These are phyloP conservation scores for Cladosporium sp. DNA, from an alignment of 2,329 filamentous ascomycete species.

Conservation along the genomic window DNA sequence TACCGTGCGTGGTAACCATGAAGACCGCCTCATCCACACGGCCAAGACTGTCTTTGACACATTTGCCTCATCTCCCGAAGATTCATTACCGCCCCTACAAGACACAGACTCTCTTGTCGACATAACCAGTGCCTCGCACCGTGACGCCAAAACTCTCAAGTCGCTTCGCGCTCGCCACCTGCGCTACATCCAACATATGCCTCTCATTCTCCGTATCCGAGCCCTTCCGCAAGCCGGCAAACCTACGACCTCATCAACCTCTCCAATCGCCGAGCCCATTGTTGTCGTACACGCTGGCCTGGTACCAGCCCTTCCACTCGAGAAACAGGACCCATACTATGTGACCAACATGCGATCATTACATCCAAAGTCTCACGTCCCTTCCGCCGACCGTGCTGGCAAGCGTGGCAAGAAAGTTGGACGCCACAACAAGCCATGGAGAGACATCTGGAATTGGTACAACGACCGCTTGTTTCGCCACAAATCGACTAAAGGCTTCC, in stretches of 20 bases:
- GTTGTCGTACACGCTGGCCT: slow-evolving; percentile 84
- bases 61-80: slow-evolving; percentile 3
- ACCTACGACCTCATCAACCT: slow-evolving; percentile 35
- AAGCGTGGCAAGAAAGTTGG: slow-evolving; percentile 26
- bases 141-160: slow-evolving; percentile 31
- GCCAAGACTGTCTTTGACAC: slow-evolving; percentile 24
- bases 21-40: slow-evolving; percentile 74
- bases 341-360: slow-evolving; percentile 93
- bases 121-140: slow-evolving; percentile 20
- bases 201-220: slow-evolving; percentile 39
- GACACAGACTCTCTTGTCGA: slow-evolving; percentile 13
- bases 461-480: slow-evolving; percentile 31
- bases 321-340: slow-evolving; percentile 72
- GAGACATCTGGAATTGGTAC: slow-evolving; percentile 37
- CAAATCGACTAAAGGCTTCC: slow-evolving; percentile 14
- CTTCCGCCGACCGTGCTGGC: slow-evolving; percentile 43
- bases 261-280: slow-evolving; percentile 63
- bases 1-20: slow-evolving; percentile 88
- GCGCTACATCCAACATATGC: slow-evolving; percentile 36
- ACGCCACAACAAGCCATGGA: slow-evolving; percentile 32
- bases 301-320: slow-evolving; percentile 70
- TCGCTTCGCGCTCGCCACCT: slow-evolving; percentile 34
- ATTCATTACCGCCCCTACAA: not conserved
- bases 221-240: slow-evolving; percentile 29
- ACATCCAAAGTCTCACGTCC: slow-evolving; percentile 61